Conservation (phyloP, 1,139 yeast species). For the Protomyces pachydermus region DNA sequence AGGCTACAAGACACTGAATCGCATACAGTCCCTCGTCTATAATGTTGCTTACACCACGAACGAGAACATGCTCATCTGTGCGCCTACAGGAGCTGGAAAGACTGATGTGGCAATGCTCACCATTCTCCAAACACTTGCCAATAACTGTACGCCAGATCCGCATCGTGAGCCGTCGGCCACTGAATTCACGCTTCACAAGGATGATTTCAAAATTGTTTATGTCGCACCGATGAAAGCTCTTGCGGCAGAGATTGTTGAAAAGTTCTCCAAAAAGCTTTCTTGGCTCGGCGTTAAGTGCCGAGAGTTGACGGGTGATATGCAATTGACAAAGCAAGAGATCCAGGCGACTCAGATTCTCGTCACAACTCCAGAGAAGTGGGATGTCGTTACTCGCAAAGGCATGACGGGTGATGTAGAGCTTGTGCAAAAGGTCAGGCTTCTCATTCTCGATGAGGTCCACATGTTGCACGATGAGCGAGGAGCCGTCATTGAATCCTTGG, state of each 20-base stretch:
- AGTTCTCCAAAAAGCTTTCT: constrained; percentile 67
- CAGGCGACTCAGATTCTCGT: constrained; percentile 83
- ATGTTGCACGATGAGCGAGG: constrained; percentile 96
- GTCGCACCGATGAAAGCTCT: constrained; percentile 95
- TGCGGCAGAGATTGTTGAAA: constrained; percentile 95
- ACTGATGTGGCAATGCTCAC: constrained; percentile 92
- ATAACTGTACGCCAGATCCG: constrained; percentile 46
- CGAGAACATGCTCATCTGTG: constrained; percentile 95
- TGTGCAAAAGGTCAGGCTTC: constrained; percentile 73
- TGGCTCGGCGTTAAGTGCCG: constrained; percentile 84
- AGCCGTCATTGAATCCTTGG: constrained; percentile 90
- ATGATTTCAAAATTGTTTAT: constrained; percentile 83
- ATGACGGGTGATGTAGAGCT: constrained; percentile 79
- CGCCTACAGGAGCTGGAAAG: constrained; percentile 99
- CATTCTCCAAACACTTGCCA: constrained; percentile 73
- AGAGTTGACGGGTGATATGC: constrained; percentile 97
- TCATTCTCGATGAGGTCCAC: constrained; percentile 95
- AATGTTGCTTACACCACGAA: constrained; percentile 90
- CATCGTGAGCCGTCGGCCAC: constrained; percentile 35
- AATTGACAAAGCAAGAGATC: constrained; percentile 76
- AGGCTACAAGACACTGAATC: constrained; percentile 69
- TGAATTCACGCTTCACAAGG: constrained; percentile 61
- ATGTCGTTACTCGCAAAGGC: constrained; percentile 83
- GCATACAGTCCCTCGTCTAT: constrained; percentile 85
- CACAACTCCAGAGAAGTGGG: constrained; percentile 99